These are phyloP conservation scores for Chlorella variabilis DNA, from an alignment of 163 green algal species.

Conservation along the genomic window DNA sequence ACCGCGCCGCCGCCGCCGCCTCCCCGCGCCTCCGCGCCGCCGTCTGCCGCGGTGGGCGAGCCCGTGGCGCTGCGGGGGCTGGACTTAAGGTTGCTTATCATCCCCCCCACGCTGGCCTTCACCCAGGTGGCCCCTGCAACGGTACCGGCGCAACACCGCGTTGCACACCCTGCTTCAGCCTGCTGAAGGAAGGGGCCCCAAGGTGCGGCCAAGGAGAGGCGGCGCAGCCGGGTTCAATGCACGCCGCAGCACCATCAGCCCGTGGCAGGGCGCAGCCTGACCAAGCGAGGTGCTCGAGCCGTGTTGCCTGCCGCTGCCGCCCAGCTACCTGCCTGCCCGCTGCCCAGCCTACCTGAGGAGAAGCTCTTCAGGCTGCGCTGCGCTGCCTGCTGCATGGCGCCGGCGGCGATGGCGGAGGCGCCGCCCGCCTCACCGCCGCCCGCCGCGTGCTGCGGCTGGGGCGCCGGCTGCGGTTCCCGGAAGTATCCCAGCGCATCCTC, in stretches of 20 bases:
- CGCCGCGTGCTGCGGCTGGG: not conserved
- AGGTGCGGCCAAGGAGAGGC: too few relatives aligned
- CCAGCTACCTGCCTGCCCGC: not conserved
- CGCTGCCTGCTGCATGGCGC: conserved; percentile 26
- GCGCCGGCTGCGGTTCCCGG: conserved; percentile 7
- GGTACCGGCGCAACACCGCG: not conserved
- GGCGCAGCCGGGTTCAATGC: not conserved
- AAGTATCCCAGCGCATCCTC: conserved; percentile 55
- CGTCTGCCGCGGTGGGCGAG: not conserved
- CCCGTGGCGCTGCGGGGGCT: not conserved
- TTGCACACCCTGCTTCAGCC: too few relatives aligned
- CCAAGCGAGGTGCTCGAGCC: too few relatives aligned
- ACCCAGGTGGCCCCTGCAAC: conserved; percentile 31
- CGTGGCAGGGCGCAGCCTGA: not conserved
- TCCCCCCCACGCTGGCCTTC: conserved; percentile 27
- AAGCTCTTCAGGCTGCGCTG: conserved; percentile 34
- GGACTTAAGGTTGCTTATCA: conserved; percentile 5
- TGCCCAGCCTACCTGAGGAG: not conserved
- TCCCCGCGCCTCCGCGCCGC: not conserved
- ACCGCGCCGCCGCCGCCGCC: conserved; percentile 4
- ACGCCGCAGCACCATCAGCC: not conserved
- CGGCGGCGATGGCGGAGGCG: not conserved
- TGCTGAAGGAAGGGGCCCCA: too few relatives aligned
- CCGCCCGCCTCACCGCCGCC: not conserved
- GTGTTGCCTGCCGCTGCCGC: too few relatives aligned